These are phyloP conservation scores for Mucor velutinosus DNA, from an alignment of 371 early-diverging fungal species.

Conservation along the genomic window DNA sequence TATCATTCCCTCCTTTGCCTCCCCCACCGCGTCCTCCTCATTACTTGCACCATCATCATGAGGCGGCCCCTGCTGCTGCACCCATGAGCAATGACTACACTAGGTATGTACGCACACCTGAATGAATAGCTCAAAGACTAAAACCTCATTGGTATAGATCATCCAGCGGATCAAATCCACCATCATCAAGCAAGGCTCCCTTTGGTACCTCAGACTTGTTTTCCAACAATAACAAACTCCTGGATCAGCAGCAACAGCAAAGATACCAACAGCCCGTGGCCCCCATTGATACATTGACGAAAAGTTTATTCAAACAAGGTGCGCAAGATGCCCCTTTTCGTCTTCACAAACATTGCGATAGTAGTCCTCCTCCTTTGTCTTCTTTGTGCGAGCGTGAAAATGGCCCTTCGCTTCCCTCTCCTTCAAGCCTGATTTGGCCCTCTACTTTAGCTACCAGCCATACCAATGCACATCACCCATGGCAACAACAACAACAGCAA, in stretches of 20 bases:
- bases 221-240: neutral
- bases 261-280: neutral
- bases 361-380: neutral
- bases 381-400: neutral
- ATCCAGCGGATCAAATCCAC: neutral
- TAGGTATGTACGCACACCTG: neutral
- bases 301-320: neutral
- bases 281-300: neutral
- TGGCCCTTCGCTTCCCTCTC: slow-evolving; percentile 11
- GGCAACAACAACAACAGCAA: neutral
- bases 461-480: neutral
- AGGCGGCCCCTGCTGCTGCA: neutral
- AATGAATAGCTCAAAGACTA: neutral
- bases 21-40: neutral
- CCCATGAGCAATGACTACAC: neutral
- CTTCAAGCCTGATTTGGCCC: slow-evolving; percentile 8
- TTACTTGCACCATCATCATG: neutral
- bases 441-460: neutral
- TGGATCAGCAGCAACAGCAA: neutral
- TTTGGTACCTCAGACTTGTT: too few species aligned
- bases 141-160: neutral
- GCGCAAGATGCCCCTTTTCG: neutral
- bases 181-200: neutral
- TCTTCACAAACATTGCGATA: neutral
- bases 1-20: neutral